Conservation (phyloP, 164 flowering plant species). For the Stephania japonica region DNA sequence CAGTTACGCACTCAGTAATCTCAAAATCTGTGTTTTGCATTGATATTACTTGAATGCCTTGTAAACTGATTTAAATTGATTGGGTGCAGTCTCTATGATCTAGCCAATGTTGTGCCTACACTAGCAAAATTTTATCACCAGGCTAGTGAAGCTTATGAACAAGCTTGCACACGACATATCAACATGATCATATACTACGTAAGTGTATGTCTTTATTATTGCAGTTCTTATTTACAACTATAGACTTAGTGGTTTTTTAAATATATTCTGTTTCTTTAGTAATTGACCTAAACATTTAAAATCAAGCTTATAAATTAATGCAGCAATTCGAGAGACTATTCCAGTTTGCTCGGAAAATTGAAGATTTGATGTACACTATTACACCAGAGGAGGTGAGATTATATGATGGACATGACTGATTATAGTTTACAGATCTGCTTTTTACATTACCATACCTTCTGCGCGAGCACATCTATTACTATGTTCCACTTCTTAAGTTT, state of each 20-base stretch:
- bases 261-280: background rate
- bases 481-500: background rate
- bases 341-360: constrained; percentile 82
- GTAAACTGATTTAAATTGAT: constrained; percentile 21
- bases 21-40: background rate
- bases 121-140: constrained; percentile 97
- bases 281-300: background rate
- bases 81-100: constrained; percentile 86
- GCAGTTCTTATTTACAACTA: background rate
- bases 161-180: constrained; percentile 92
- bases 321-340: constrained; percentile 96
- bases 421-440: background rate
- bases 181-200: constrained; percentile 82
- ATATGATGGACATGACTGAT: background rate
- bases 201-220: constrained; percentile 15
- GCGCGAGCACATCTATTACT: background rate
- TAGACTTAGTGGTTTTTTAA: background rate
- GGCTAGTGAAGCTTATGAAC: constrained; percentile 97
- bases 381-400: constrained; percentile 75
- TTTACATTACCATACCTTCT: background rate
- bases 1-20: background rate
- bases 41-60: background rate
- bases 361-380: constrained; percentile 82
- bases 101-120: constrained; percentile 94
- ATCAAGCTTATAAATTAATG: constrained; percentile 8